These are phyloP conservation scores for Thraustotheca clavata DNA, from an alignment of 352 stramenopile species.

Conservation along the genomic window DNA sequence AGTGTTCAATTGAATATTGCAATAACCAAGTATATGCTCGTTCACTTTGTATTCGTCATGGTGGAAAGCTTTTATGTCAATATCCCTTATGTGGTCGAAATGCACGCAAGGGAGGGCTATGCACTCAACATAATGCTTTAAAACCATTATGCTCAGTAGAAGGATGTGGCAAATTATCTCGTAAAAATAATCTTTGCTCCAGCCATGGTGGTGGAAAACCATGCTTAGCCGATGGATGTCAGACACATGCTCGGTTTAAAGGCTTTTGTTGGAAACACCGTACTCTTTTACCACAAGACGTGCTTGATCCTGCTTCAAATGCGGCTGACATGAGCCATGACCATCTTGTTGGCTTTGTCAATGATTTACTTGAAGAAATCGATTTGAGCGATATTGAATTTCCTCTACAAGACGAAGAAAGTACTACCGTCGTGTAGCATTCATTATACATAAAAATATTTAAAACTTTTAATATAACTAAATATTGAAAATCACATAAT, in stretches of 20 bases:
- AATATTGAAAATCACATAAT: too few species aligned
- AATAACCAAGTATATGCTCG: conserved; percentile 20
- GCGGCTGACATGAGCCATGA: background rate
- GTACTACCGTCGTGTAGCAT: too few species aligned
- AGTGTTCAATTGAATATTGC: conserved; percentile 11
- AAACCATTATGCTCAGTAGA: conserved; percentile 74
- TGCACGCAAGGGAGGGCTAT: conserved; percentile 8
- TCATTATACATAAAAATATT: too few species aligned
- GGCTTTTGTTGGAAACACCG: conserved; percentile 58
- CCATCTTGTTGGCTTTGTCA: background rate
- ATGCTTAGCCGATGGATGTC: conserved; percentile 61
- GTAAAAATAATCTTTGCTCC: conserved; percentile 65
- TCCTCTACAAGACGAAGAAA: too few species aligned
- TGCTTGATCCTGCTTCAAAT: background rate
- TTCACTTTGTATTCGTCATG: conserved; percentile 14
- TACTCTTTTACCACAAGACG: background rate
- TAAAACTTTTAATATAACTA: too few species aligned
- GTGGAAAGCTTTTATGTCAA: conserved; percentile 7
- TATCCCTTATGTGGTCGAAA: conserved; percentile 7
- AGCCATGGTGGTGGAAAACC: conserved; percentile 52
- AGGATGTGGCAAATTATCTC: conserved; percentile 60
- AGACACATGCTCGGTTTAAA: conserved; percentile 56
- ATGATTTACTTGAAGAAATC: background rate
- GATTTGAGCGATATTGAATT: background rate
- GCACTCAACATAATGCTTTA: conserved; percentile 27